phyloP scores from a whole-genome alignment of 2,329 filamentous ascomycete species.

The Aureobasidium sp. region DNA sequence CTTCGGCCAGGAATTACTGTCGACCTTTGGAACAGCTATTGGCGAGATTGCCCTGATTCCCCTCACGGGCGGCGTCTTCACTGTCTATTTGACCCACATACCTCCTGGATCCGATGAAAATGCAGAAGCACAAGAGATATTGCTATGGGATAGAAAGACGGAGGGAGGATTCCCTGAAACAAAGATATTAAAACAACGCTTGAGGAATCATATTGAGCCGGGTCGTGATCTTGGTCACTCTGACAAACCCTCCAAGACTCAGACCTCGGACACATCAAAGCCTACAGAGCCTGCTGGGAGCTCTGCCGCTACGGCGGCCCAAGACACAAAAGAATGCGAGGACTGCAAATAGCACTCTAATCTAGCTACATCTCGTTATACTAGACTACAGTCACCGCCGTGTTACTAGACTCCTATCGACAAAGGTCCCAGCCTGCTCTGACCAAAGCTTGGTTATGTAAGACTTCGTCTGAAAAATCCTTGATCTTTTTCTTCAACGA shows the following conservation, averaged over 20 bases:
- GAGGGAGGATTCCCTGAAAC: slow-evolving; percentile 93
- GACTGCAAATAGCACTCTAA: slow-evolving; percentile 9
- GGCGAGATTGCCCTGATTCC: slow-evolving; percentile 86
- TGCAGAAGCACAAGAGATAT: slow-evolving; percentile 35
- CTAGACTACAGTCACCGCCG: neutral
- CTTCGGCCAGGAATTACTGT: slow-evolving; percentile 92
- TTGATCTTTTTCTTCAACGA: neutral
- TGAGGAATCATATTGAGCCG: slow-evolving; percentile 78
- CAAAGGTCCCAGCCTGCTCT: slow-evolving; percentile 2
- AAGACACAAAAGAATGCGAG: slow-evolving; percentile 10
- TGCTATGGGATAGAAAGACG: slow-evolving; percentile 80
- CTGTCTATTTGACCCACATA: slow-evolving; percentile 55
- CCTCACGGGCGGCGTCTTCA: slow-evolving; percentile 75
- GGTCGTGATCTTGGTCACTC: slow-evolving; percentile 69
- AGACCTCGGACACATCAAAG: neutral
- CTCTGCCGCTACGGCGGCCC: neutral
- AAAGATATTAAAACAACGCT: slow-evolving; percentile 78
- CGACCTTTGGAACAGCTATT: slow-evolving; percentile 76
- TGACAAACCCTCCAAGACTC: slow-evolving; percentile 30
- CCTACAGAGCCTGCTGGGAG: neutral
- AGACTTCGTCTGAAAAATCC: neutral
- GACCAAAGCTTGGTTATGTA: neutral
- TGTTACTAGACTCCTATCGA: neutral
- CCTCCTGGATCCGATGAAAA: slow-evolving; percentile 15
- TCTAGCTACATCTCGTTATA: neutral